Conservation (phyloP, 2,329 filamentous ascomycete genomes). For the Bipolaris sorokiniana region DNA sequence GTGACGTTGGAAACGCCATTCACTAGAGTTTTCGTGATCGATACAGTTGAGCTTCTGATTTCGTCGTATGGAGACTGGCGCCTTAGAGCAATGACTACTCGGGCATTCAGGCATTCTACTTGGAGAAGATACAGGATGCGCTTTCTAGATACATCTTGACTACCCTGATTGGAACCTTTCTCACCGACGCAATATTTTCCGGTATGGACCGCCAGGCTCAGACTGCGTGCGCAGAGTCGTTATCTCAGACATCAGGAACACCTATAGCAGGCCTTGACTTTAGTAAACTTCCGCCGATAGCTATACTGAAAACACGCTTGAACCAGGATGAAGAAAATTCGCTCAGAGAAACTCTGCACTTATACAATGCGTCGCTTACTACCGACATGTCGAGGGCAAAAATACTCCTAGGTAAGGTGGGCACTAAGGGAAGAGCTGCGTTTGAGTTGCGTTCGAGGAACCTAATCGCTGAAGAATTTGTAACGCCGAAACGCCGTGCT, state of each 20-base stretch:
- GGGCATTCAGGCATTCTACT: conserved; percentile 13
- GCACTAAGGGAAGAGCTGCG: conserved; percentile 70
- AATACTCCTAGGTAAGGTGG: conserved; percentile 76
- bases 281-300: conserved; percentile 66
- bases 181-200: conserved; percentile 24
- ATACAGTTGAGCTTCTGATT: neutral
- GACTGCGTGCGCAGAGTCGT: conserved; percentile 24
- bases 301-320: conserved; percentile 74
- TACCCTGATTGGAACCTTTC: conserved; percentile 38
- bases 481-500: conserved; percentile 25
- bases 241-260: conserved; percentile 25
- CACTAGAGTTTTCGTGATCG: neutral
- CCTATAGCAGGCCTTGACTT: conserved; percentile 46
- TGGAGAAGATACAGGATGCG: conserved; percentile 28
- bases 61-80: conserved; percentile 1
- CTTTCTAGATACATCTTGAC: conserved; percentile 36
- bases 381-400: conserved; percentile 74
- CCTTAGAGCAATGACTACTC: conserved; percentile 28
- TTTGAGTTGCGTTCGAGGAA: conserved; percentile 77
- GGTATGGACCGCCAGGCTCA: conserved; percentile 29
- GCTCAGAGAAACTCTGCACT: conserved; percentile 68
- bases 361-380: conserved; percentile 65
- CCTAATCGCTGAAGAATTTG: conserved; percentile 62
- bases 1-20: neutral
- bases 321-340: conserved; percentile 65